phyloP scores from a whole-genome alignment of 164 flowering plant species.

The Magnolia sinica region DNA sequence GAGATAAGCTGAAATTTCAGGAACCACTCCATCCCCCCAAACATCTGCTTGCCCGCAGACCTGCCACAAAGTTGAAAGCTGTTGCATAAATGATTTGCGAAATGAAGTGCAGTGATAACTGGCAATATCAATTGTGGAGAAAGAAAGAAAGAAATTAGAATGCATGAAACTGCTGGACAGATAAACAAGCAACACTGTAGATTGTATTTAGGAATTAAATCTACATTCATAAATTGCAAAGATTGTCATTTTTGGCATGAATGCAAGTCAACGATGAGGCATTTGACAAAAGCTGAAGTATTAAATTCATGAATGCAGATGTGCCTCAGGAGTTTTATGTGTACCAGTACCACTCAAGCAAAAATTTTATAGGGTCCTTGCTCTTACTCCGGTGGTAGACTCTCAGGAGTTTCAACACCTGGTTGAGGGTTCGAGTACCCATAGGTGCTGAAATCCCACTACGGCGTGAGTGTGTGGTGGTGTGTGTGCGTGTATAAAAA shows the following conservation, averaged over 20 bases:
- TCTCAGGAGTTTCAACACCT: no score
- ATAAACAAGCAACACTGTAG: neutral
- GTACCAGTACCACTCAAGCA: no score
- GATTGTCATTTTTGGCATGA: neutral
- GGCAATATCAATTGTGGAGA: neutral
- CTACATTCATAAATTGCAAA: neutral
- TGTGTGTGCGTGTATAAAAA: no score
- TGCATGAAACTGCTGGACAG: neutral
- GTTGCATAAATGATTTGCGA: neutral
- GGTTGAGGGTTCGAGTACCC: no score
- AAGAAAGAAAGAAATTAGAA: neutral
- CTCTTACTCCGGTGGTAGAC: no score
- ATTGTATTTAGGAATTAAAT: neutral
- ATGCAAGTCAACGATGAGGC: no score
- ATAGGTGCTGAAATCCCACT: no score
- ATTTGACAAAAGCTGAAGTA: neutral
- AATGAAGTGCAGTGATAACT: neutral
- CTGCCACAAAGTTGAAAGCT: conserved; percentile 29
- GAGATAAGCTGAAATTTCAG: conserved; percentile 77
- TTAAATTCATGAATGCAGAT: no score
- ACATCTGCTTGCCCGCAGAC: conserved; percentile 84
- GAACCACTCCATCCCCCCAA: conserved; percentile 97
- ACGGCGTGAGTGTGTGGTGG: no score
- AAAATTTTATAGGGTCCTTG: no score
- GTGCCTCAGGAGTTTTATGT: no score